phyloP scores from a whole-genome alignment of 768 basidiomycete species.

The Dacryopinax spathularia region DNA sequence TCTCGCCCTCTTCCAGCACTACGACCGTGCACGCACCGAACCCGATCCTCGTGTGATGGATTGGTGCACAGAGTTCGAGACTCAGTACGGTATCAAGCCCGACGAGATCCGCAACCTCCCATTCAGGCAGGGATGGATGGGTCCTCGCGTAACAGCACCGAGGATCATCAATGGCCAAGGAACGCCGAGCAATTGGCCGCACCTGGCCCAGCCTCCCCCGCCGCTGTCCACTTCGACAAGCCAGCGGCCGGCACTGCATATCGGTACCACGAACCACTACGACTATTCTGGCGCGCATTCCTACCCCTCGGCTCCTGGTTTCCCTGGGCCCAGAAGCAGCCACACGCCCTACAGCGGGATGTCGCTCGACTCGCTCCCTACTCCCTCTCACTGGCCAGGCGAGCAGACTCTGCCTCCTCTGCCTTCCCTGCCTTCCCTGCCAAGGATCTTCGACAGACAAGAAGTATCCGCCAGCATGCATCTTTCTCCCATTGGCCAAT shows the following conservation, averaged over 20 bases:
- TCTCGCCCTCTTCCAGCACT: background rate
- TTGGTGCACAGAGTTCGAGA: background rate
- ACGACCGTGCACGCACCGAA: background rate
- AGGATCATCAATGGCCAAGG: background rate
- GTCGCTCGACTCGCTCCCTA: background rate
- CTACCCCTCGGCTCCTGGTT: background rate
- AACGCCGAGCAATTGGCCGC: background rate
- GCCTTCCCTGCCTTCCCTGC: background rate
- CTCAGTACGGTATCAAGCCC: background rate
- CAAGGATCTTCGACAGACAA: background rate
- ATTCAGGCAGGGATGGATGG: background rate
- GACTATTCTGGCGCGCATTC: background rate
- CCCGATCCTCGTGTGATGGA: background rate
- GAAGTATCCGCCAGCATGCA: conserved; percentile 3
- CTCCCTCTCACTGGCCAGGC: background rate
- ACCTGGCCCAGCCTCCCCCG: background rate
- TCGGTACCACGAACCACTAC: background rate
- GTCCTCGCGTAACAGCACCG: background rate
- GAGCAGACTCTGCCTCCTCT: background rate
- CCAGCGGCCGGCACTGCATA: background rate
- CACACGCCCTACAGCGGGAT: background rate
- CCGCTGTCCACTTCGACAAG: background rate
- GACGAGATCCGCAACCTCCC: background rate
- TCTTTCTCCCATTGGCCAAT: background rate
- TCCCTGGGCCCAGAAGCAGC: background rate